phyloP scores from a whole-genome alignment of 345 rosid genomes.

The Salix viminalis region DNA sequence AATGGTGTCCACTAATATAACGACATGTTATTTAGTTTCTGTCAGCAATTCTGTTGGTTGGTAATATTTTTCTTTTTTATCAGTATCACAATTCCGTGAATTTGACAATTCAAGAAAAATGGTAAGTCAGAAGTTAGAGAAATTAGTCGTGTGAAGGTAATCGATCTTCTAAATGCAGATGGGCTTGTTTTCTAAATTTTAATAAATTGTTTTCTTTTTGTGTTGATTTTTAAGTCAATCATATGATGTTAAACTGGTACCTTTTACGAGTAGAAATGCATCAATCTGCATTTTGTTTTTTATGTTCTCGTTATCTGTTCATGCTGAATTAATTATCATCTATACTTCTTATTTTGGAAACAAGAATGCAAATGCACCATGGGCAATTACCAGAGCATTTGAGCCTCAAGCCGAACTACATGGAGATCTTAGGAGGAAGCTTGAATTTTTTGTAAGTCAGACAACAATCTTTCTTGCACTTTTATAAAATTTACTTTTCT shows the following conservation, averaged over 20 bases:
- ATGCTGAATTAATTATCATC: not conserved
- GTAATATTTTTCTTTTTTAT: not conserved
- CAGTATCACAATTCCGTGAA: not conserved
- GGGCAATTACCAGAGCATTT: slow-evolving; percentile 13
- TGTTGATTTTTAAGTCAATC: not conserved
- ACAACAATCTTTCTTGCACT: not conserved
- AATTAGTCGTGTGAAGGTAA: not conserved
- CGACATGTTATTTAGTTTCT: not conserved
- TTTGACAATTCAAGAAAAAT: not conserved
- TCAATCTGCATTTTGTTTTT: not conserved
- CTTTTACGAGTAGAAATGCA: not conserved
- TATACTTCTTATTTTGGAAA: slow-evolving; percentile 13
- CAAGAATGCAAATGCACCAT: slow-evolving; percentile 12
- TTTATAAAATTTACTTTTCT: not conserved
- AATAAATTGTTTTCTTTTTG: not conserved
- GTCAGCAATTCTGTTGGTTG: not conserved
- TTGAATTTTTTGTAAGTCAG: slow-evolving; percentile 55
- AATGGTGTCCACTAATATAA: not conserved
- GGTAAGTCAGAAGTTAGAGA: not conserved
- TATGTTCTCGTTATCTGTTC: not conserved
- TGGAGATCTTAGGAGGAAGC: slow-evolving; percentile 54
- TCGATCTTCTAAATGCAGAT: not conserved
- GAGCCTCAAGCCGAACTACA: slow-evolving; percentile 27
- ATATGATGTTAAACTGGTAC: not conserved
- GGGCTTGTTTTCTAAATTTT: not conserved